These are phyloP conservation scores for Aureobasidium vineae DNA, from an alignment of 2,329 filamentous ascomycete genomes.

Conservation along the genomic window DNA sequence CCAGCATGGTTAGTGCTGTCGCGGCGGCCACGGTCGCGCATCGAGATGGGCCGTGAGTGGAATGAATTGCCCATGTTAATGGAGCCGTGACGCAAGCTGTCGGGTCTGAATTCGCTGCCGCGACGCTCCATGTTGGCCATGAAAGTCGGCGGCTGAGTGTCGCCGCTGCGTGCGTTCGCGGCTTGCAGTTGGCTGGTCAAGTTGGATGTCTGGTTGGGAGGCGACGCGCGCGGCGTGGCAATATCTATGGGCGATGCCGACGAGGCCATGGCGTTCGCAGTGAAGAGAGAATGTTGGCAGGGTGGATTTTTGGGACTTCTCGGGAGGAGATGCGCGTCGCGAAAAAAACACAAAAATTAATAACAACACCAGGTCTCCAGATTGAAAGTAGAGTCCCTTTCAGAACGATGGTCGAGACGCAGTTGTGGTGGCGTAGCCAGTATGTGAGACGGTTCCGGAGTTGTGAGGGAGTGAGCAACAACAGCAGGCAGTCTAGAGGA, in stretches of 20 bases:
- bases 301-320: conserved; percentile 40
- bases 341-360: conserved; percentile 29
- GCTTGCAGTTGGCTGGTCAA: conserved; percentile 61
- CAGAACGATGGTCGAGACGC: conserved; percentile 30
- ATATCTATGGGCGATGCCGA: conserved; percentile 60
- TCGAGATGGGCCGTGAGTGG: conserved; percentile 61
- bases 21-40: conserved; percentile 55
- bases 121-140: conserved; percentile 29
- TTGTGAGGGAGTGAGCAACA: background rate
- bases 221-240: conserved; percentile 55
- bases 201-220: conserved; percentile 62
- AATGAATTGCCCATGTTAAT: conserved; percentile 55
- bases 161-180: conserved; percentile 31
- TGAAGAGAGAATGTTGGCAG: conserved; percentile 26
- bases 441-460: conserved; percentile 30
- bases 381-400: conserved; percentile 15
- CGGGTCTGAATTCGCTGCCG: conserved; percentile 40
- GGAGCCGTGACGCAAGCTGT: conserved; percentile 54
- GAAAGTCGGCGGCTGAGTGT: conserved; percentile 4
- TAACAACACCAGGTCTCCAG: conserved; percentile 37
- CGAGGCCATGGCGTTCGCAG: conserved; percentile 51
- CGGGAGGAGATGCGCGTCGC: conserved; percentile 43
- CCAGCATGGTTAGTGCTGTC: conserved; percentile 57
- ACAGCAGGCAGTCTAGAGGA: background rate
- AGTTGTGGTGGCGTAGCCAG: conserved; percentile 50